Evolutionary conservation across 352 stramenopile species (phyloP).

Genomic region (Globisporangium emineosum): DNA sequence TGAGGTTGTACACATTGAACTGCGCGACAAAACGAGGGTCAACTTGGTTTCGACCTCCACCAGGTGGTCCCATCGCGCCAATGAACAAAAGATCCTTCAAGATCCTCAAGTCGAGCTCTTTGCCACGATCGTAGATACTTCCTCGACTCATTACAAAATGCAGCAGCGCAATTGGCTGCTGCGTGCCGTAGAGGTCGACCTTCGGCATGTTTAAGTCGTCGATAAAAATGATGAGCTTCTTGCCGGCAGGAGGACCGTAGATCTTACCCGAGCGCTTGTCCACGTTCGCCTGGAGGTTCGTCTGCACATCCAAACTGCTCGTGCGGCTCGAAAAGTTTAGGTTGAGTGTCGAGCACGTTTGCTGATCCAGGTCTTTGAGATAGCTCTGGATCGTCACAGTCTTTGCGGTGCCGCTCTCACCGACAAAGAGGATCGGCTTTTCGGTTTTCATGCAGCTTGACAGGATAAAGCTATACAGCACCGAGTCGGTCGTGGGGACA

Average conservation of each 20-base stretch:
- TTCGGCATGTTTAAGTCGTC: constrained; percentile 98
- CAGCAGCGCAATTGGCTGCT: constrained; percentile 94
- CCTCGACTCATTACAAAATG: constrained; percentile 92
- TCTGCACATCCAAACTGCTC: constrained; percentile 92
- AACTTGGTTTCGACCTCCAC: constrained; percentile 92
- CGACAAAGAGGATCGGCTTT: constrained; percentile 92
- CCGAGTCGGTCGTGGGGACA: constrained; percentile 93
- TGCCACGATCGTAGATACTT: constrained; percentile 93
- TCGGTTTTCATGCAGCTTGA: constrained; percentile 83
- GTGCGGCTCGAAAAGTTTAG: constrained; percentile 95
- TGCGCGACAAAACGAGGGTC: constrained; percentile 93
- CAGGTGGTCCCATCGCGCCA: constrained; percentile 93
- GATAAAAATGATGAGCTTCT: constrained; percentile 94
- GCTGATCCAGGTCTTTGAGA: constrained; percentile 73
- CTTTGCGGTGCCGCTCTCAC: constrained; percentile 94
- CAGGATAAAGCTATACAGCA: constrained; percentile 93
- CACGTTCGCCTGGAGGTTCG: constrained; percentile 93
- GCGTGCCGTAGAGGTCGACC: constrained; percentile 94
- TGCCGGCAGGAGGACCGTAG: constrained; percentile 91
- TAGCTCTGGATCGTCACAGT: constrained; percentile 96
- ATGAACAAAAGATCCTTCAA: constrained; percentile 94
- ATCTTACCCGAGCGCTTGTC: constrained; percentile 95
- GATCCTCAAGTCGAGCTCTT: constrained; percentile 92
- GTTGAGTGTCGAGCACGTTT: constrained; percentile 63
- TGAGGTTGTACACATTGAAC: constrained; percentile 97